Base-by-base conservation (phyloP, 2,329 filamentous ascomycete species). In the Phialophora macrospora region DNA sequence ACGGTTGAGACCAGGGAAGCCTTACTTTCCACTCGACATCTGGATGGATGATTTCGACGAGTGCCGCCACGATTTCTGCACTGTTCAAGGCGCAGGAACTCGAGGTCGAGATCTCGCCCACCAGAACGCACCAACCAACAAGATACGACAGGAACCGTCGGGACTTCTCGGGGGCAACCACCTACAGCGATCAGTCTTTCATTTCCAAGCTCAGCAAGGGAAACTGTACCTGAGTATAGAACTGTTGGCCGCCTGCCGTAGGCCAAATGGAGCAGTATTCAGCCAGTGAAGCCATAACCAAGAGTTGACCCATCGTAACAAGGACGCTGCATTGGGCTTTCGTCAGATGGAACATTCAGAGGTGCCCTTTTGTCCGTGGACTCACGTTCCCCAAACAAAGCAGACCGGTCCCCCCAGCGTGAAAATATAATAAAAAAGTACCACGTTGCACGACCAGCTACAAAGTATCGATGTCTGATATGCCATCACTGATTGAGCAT, bases 331-430 rank as follows among this genome's bases (percentile, higher is more conserved):
- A 55, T 34, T 34, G 32, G 38, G 60, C 20, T n/a, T 34, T 54
- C 11, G 55, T 56, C 28, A 54, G 32, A 34, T 41, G 41, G 9
- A 9, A 9, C 20, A 32, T 14, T 51, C n/a, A 4, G 20, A 38
- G 14, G 20, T 51, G 20, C 30, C 46, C 55, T 41, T 20, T 44
- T 9, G 26, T 24, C n/a, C 24, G 20, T 48, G 32, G 14, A 65
- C 67, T 69, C 55, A 69, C 67, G 68, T 70, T 60, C 68, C 68
- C 65, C 66, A 70, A 30, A 70, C 65, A n/a, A 70, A 58, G 56
- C 65, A 66, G 4, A 70, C 63, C 44, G 68, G 68, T 8, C 68
- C 68, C 2, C 68, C 68, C 24, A 70, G 41, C 20, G 63, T 68
- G 51, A 70, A 70, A 20, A 70, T 66, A 55, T 68, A 68, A 24